A percentile compares a stretch with the other conserved stretches of the same genome.
Evolutionary conservation across 2,329 filamentous ascomycete species (phyloP).

Genomic region (Fusarium piperis): DNA sequence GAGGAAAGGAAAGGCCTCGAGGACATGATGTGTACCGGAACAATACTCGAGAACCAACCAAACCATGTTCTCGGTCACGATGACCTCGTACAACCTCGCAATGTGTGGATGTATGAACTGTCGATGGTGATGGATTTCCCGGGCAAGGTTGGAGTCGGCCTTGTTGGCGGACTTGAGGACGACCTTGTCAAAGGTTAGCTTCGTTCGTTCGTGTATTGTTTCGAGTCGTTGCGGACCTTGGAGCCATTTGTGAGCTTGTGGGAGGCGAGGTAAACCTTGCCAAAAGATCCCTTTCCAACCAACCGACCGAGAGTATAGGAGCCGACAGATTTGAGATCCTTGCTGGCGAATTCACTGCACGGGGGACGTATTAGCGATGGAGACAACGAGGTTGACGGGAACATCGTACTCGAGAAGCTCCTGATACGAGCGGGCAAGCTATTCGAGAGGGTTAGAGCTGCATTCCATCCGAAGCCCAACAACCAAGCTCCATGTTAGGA

Average conservation of each 20-base stretch:
- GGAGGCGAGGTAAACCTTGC: constrained; percentile 94
- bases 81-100: constrained; percentile 94
- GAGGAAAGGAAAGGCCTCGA: too few relatives aligned
- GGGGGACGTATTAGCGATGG: constrained; percentile 12
- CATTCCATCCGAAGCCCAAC: not conserved
- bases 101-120: constrained; percentile 99
- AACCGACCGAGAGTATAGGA: constrained; percentile 93
- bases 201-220: not conserved
- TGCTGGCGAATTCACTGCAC: constrained; percentile 92
- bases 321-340: constrained; percentile 89
- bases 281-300: constrained; percentile 97
- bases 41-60: constrained; percentile 99
- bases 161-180: constrained; percentile 98
- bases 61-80: constrained; percentile 93
- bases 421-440: constrained; percentile 98
- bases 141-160: constrained; percentile 92
- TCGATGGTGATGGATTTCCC: constrained; percentile 98
- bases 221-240: constrained; percentile 69
- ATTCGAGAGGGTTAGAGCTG: constrained; percentile 1
- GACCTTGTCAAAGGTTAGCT: constrained; percentile 66
- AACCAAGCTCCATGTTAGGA: not conserved
- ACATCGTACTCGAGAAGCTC: constrained; percentile 85
- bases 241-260: constrained; percentile 99
- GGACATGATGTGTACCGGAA: constrained; percentile 67
- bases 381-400: not conserved